Evolutionary conservation across 305 asterid genomes (phyloP).

Genomic region (Fraxinus floribunda): DNA sequence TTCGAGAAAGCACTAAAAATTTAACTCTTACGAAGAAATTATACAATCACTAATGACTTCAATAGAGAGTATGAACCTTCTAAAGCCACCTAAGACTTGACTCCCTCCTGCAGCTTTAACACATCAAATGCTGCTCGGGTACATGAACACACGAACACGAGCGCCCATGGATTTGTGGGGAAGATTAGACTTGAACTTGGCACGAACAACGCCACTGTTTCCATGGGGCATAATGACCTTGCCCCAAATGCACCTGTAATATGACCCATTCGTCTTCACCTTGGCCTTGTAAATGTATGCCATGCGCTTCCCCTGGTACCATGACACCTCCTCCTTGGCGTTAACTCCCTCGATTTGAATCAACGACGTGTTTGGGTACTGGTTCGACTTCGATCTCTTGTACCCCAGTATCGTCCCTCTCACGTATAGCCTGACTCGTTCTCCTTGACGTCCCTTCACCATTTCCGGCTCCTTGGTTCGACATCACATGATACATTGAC

Average conservation of each 20-base stretch:
- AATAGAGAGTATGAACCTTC: background rate
- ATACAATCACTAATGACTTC: background rate
- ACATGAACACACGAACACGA: constrained; percentile 81
- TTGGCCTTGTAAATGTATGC: constrained; percentile 93
- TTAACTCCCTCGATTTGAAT: constrained; percentile 88
- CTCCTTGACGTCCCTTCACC: too few species aligned
- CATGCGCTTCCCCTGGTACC: constrained; percentile 83
- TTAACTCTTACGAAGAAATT: background rate
- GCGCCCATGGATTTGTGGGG: constrained; percentile 88
- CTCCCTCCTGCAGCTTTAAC: background rate
- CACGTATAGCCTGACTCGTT: constrained; percentile 27
- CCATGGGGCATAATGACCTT: constrained; percentile 84
- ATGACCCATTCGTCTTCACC: constrained; percentile 79
- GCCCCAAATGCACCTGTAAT: constrained; percentile 94
- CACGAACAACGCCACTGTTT: constrained; percentile 79
- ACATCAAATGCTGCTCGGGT: constrained; percentile 77
- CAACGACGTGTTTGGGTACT: constrained; percentile 87
- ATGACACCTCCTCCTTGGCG: constrained; percentile 82
- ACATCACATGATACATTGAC: background rate
- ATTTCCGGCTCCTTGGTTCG: too few species aligned
- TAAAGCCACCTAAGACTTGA: background rate
- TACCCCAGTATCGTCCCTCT: constrained; percentile 65
- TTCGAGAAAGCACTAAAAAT: background rate
- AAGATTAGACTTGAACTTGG: constrained; percentile 80
- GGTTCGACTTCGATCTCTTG: constrained; percentile 83